Evolutionary conservation across 2,329 filamentous ascomycete genomes (phyloP).

Genomic region (Verticillium tricorpus): DNA sequence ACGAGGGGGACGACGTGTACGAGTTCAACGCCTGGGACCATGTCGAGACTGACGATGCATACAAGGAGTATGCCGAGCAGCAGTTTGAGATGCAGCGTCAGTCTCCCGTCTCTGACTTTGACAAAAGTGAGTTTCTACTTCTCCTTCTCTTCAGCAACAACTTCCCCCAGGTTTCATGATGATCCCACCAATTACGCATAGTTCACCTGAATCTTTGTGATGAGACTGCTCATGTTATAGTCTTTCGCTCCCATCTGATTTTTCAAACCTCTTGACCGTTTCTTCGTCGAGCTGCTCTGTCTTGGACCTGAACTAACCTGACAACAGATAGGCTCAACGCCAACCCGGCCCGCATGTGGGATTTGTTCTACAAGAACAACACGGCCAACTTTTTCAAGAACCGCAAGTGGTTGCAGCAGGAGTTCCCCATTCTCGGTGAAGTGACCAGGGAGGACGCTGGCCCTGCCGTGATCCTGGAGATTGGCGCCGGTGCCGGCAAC

Average conservation of each 20-base stretch:
- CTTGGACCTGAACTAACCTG: constrained; percentile 29
- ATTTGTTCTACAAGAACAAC: constrained; percentile 97
- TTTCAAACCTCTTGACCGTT: constrained; percentile 16
- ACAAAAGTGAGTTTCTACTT: constrained; percentile 60
- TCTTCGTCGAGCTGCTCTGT: background rate
- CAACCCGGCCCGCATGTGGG: constrained; percentile 95
- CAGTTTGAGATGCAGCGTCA: constrained; percentile 84
- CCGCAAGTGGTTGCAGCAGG: constrained; percentile 92
- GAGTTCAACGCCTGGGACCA: constrained; percentile 99
- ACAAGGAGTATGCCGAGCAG: constrained; percentile 77
- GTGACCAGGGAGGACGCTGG: constrained; percentile 69
- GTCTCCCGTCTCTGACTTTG: constrained; percentile 86
- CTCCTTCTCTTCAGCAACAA: constrained; percentile 4
- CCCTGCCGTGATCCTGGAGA: constrained; percentile 71
- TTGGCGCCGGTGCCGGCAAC: constrained; percentile 93
- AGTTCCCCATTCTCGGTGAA: constrained; percentile 83
- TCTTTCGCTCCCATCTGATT: constrained; percentile 75
- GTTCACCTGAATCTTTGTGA: constrained; percentile 56
- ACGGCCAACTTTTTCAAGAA: constrained; percentile 98
- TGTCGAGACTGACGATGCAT: constrained; percentile 85
- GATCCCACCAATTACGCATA: constrained; percentile 41
- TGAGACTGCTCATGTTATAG: constrained; percentile 48
- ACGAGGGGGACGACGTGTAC: constrained; percentile 83
- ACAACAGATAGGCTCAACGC: constrained; percentile 72
- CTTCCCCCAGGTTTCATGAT: constrained; percentile 21